Percentiles rank a stretch among this genome's conserved stretches.
These are phyloP conservation scores for Nemania sp. DNA, from an alignment of 2,329 filamentous ascomycete species.

Conservation along the genomic window DNA sequence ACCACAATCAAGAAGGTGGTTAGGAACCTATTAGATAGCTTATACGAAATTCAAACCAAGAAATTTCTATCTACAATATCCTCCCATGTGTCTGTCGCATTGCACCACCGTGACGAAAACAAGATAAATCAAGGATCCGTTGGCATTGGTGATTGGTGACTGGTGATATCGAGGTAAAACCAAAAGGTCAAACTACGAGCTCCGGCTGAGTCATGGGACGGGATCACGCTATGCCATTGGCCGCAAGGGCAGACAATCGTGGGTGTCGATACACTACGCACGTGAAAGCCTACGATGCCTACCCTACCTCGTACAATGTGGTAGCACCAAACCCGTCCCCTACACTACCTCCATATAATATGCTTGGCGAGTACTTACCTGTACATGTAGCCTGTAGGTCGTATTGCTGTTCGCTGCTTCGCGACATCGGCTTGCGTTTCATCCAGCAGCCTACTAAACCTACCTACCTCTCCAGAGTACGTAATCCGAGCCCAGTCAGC, in stretches of 20 bases:
- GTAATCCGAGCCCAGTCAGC: constrained; percentile 14
- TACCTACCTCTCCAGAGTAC: too few relatives aligned
- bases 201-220: constrained; percentile 12
- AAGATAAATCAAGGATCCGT: not conserved
- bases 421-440: constrained; percentile 20
- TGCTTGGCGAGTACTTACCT: too few relatives aligned
- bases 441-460: too few relatives aligned
- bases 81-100: constrained; percentile 16
- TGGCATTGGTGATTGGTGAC: too few relatives aligned
- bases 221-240: constrained; percentile 11
- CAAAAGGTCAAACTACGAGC: too few relatives aligned
- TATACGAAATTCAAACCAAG: constrained; percentile 22
- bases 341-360: too few relatives aligned
- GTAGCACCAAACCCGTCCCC: too few relatives aligned
- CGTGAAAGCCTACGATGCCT: not conserved
- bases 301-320: not conserved
- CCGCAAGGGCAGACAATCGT: not conserved
- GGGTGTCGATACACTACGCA: not conserved
- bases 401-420: constrained; percentile 8
- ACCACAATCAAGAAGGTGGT: constrained; percentile 23
- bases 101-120: constrained; percentile 7
- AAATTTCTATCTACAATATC: constrained; percentile 15
- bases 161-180: too few relatives aligned
- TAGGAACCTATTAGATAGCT: constrained; percentile 19
- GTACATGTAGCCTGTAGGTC: not conserved